These are phyloP conservation scores for Exobasidium rhododendri DNA, from an alignment of 1,284 basidiomycete genomes.

Conservation along the genomic window DNA sequence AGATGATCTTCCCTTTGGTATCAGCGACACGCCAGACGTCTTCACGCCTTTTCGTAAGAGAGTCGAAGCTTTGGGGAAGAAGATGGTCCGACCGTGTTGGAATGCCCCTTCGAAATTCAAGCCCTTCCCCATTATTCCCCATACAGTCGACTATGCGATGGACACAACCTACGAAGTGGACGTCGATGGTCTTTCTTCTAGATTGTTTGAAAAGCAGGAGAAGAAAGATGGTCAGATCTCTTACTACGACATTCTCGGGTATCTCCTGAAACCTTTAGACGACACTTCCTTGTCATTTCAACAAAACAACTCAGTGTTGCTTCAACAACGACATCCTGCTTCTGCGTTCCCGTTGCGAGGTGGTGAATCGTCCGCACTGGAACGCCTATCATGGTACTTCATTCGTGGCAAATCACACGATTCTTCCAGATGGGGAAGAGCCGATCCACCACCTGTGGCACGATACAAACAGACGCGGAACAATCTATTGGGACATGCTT, in stretches of 20 bases:
- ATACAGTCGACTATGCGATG: constrained; percentile 39
- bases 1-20: constrained; percentile 58
- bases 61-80: constrained; percentile 57
- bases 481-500: constrained; percentile 60
- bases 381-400: constrained; percentile 51
- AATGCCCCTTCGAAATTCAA: constrained; percentile 37
- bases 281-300: constrained; percentile 35
- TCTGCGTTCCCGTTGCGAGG: constrained; percentile 47
- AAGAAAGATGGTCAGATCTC: constrained; percentile 43
- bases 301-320: constrained; percentile 31
- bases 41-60: constrained; percentile 60
- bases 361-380: constrained; percentile 45
- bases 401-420: constrained; percentile 45
- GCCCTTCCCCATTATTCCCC: constrained; percentile 27
- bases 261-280: constrained; percentile 40
- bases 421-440: constrained; percentile 37
- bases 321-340: constrained; percentile 45
- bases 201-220: constrained; percentile 27
- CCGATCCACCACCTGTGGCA: constrained; percentile 53
- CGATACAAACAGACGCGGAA: constrained; percentile 63
- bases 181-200: constrained; percentile 38
- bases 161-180: constrained; percentile 49
- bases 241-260: constrained; percentile 47
- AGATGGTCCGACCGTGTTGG: constrained; percentile 49
- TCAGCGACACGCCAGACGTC: constrained; percentile 58